Evolutionary conservation across 352 stramenopile species (phyloP), one percentile per base, ranked within the genome.

Genomic region (Phytopythium vexans): DNA sequence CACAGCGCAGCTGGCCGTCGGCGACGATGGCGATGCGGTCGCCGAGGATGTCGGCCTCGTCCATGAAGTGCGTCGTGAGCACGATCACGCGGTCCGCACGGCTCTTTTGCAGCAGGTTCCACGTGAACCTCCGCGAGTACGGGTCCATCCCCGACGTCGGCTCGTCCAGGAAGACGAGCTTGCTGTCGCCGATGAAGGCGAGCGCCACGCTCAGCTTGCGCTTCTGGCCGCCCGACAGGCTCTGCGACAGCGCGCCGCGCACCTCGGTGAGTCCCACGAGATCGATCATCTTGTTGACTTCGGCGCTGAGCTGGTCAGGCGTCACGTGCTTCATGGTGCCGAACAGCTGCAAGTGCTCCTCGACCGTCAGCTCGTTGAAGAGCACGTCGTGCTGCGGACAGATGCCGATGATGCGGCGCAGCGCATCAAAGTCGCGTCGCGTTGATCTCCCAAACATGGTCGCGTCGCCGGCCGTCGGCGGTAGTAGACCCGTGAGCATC

Each of bases 321-420:
- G 48, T 37, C 10, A 97, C 64, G 35, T 87, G 76, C 60, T 98
- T 98, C 52, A 99, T 80, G 33, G 74, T 78, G 12, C 82, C 89
- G 61, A 98, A 98, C 54, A 99, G 86, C 49, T 80, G 42, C 38
- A 99, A 70, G 60, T 99, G 95, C 63, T 99, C 97, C 41, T 88
- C 60, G 11, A 98, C 96, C 1, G 96, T 98, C 38, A 99, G 67
- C 15, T 96, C 68, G 36, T 90, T 85, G 56, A 97, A 98, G 1
- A 99, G 68, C 33, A 98, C 96, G 66, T 99, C 94, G 66, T 99
- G 94, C 62, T 99, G 97, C 2, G 97, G 85, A 68, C 97, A 99
- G 44, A 99, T 88, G 41, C 95, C 96, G 62, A 98, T 87, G 49
- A 96, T 81, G 59, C 96, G 67, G 6, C 96, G 88, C 15, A 99